Base-by-base conservation (phyloP, 768 basidiomycete species). In the Panaeolus cyanescens region DNA sequence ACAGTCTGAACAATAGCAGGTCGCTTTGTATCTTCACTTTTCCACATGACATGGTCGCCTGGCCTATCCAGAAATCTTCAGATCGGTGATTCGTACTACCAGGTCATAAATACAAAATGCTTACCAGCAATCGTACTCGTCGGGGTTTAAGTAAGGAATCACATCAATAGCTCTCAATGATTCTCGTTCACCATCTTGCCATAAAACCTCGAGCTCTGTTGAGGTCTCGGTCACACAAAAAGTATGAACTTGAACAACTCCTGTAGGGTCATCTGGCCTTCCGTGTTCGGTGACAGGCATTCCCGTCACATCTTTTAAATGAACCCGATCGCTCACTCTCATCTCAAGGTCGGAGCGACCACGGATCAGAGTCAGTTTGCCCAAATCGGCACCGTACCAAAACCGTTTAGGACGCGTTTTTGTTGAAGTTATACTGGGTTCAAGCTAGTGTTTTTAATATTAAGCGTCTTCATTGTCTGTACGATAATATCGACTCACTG, bases 121-220 rank as follows among this genome's bases (percentile, higher is more conserved):
- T 68, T 65, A 92, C 91, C 92, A 95, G 72, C 89, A 93, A 71
- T 94, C 95, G 71, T 92, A 93, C 74, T 97, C 95, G 72, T 96
- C 95, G 9, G 93, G 85, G 62, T 93, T 93, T 56, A 90, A 71
- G 70, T 96, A 91, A 3, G 93, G 94, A 40, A 95, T 86, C 19
- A 96, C 75, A 20, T 87, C 81, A 9, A 80, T 83, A 22, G 92
- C 83, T 45, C 75, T 80, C 36, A 90, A 58, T 2, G 77, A 81
- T 74, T 94, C 91, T 54, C 72, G 77, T 19, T 78, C 81, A 22
- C 94, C 95, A 70, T 93, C 88, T 77, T 97, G 95, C 96, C 96
- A 98, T 10, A 96, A 71, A 32, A 98, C 78, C 28, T 84, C 82
- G 25, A 91, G 78, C 8, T 73, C 77, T n/a, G 93, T 91, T 58